These are phyloP conservation scores for Trichosanthes cucumerina DNA, from an alignment of 306 rosid species.

Conservation along the genomic window DNA sequence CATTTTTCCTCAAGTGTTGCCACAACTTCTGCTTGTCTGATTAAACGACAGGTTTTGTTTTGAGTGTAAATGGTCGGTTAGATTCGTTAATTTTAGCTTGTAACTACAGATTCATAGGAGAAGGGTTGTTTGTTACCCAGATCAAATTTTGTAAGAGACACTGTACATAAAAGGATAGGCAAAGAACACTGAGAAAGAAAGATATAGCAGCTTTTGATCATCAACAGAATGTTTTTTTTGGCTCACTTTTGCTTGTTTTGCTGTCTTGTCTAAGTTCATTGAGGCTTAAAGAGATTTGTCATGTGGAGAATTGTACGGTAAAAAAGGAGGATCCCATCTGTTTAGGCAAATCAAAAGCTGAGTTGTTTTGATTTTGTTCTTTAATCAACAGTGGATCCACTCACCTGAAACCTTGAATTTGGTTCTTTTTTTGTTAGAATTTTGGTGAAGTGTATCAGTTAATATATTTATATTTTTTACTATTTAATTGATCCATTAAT, in stretches of 20 bases:
- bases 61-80: conserved; percentile 6
- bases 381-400: neutral
- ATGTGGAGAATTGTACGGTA: neutral
- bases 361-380: neutral
- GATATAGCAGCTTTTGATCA: neutral
- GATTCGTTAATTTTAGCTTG: neutral
- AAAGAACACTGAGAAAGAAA: neutral
- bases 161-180: conserved; percentile 11
- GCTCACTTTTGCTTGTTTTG: neutral
- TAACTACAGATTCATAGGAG: conserved; percentile 4
- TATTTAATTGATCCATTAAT: too few species aligned
- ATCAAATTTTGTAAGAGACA: neutral
- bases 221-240: neutral
- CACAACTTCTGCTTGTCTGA: neutral
- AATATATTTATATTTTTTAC: too few species aligned
- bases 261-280: neutral
- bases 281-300: neutral
- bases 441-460: neutral
- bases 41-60: conserved; percentile 5
- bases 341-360: neutral
- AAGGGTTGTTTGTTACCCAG: neutral
- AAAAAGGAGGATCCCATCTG: neutral
- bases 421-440: neutral
- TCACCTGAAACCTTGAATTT: neutral
- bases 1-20: conserved; percentile 14